phyloP scores from a whole-genome alignment of 495 filamentous ascomycete genomes.

The Corynascus novoguineensis region DNA sequence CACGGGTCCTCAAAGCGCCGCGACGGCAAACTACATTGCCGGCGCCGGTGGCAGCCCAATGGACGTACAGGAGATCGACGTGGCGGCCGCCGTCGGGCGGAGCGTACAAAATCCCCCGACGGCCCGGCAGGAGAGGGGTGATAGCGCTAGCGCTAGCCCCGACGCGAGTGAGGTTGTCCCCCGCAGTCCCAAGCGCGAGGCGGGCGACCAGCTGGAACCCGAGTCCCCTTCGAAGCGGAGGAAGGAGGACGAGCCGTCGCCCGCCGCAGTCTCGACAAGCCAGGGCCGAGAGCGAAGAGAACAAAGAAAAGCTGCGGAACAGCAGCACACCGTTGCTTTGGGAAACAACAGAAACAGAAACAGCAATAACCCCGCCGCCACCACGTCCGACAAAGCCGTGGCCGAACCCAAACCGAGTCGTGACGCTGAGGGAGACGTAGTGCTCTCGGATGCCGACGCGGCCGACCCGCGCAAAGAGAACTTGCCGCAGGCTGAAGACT shows the following conservation, averaged over 20 bases:
- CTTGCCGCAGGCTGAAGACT: too few species aligned
- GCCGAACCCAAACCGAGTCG: not conserved
- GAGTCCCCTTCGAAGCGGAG: constrained; percentile 33
- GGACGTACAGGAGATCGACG: constrained; percentile 46
- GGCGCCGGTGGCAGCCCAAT: constrained; percentile 24
- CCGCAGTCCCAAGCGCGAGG: constrained; percentile 41
- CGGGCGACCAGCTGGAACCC: constrained; percentile 36
- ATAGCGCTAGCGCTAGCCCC: not conserved
- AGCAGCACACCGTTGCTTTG: too few species aligned
- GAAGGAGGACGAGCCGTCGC: constrained; percentile 23
- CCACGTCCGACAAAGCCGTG: not conserved
- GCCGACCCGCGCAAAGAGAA: not conserved
- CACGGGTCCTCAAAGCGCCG: constrained; percentile 64
- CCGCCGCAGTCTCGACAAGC: not conserved
- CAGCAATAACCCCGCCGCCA: not conserved
- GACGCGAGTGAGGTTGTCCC: not conserved
- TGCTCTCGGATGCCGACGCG: not conserved
- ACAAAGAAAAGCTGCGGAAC: too few species aligned
- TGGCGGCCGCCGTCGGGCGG: constrained; percentile 50
- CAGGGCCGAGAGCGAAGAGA: not conserved
- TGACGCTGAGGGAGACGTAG: constrained; percentile 6
- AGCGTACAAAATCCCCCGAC: constrained; percentile 18
- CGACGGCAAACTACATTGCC: constrained; percentile 19
- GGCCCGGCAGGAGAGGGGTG: constrained; percentile 11
- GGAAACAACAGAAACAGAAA: not conserved